Evolutionary conservation across 1,284 basidiomycete genomes (phyloP), one percentile per base, ranked within the genome.

Genomic region (Leccinum pachyderme): DNA sequence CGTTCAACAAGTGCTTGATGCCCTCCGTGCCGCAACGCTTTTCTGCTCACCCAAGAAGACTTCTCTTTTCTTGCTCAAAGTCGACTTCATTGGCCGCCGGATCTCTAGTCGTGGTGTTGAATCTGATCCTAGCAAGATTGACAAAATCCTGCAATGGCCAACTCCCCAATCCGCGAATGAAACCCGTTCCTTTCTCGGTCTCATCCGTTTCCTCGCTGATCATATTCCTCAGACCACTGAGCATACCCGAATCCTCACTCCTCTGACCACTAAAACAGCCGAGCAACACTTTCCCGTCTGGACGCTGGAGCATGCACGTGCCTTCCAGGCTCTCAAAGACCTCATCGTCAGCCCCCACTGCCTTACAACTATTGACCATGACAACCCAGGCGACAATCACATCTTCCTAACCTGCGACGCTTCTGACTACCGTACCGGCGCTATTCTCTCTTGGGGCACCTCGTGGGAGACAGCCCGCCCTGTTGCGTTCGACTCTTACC

Each of bases 261-360:
- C 43, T 2, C 43, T 45, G 5, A 45, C 43, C 4, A 15, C 27
- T 2, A 54, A 49, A 5, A 43, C 12, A 0, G 41, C 22, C 0
- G 39, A 49, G 0, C 1, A 4, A 1, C 6, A 0, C 53, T 64
- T 80, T 0, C 75, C 73, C 0, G n/a, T 47, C 0, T 69, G 79
- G 0, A 71, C 70, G 55, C 51, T 2, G 0, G 13, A 35, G 0
- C 3, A 72, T 70, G 28, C 63, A 11, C 0, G 0, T 1, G 75
- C 75, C 0, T 80, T 81, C 47, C 58, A 76, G 0, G 58, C 58
- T 0, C 75, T 81, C 39, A 79, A 80, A 50, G 0, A 11, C 0
- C 55, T 78, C 70, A 67, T 57, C 58, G 71, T 11, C 73, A 71
- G 0, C 27, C 43, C 32, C 0, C 1, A 7, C 0, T 54, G 53